phyloP scores from a whole-genome alignment of 768 basidiomycete species.

The Suillus placidus region DNA sequence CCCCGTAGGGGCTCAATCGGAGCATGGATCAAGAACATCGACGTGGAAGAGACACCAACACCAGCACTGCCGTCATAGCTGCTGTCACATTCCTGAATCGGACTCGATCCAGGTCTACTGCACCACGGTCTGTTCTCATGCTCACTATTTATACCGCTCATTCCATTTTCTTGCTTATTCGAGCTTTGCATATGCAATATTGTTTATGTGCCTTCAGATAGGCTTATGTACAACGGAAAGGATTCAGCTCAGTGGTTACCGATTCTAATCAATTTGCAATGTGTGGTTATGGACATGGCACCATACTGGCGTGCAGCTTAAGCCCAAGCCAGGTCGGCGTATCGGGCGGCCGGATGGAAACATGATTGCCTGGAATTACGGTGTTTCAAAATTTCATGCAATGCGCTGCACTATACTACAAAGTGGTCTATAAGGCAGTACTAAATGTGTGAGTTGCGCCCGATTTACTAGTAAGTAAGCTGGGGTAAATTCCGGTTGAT shows the following conservation, averaged over 20 bases:
- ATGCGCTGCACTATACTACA: neutral
- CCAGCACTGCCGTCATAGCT: conserved; percentile 5
- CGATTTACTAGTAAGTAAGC: too few relatives aligned
- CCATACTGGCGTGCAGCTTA: neutral
- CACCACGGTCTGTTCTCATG: conserved; percentile 1
- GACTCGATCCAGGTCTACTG: neutral
- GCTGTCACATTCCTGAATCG: neutral
- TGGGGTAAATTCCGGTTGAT: too few relatives aligned
- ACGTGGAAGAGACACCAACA: conserved; percentile 39
- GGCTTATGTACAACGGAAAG: neutral
- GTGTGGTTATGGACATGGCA: neutral
- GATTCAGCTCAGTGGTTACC: neutral
- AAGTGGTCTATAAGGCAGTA: neutral
- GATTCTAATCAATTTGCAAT: neutral
- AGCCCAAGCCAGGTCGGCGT: neutral
- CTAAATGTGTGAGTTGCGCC: neutral
- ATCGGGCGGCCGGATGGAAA: neutral
- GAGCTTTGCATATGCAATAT: neutral
- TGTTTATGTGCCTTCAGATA: neutral
- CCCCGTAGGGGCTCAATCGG: conserved; percentile 81
- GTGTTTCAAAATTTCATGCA: neutral
- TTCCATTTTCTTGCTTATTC: neutral
- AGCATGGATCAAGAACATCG: conserved; percentile 98
- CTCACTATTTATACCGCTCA: conserved; percentile 9
- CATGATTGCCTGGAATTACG: neutral